Base-by-base conservation (phyloP, 106 monocot genomes). In the Alisma plantagoaquatica region DNA sequence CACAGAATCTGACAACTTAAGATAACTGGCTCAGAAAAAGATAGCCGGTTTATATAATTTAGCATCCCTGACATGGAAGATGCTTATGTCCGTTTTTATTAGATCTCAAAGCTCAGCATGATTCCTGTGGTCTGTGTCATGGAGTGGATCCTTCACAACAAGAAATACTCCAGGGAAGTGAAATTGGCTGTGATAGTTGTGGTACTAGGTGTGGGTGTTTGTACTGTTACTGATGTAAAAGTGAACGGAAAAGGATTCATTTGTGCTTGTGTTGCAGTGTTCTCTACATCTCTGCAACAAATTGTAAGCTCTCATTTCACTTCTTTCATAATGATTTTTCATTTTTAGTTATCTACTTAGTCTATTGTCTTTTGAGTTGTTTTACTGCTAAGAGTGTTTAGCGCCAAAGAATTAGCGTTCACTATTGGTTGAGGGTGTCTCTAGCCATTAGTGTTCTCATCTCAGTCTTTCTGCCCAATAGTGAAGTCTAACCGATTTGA, bases 71-170 rank as follows among this genome's bases (percentile, higher is more conserved):
- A 16, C 23, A 20, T 23, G 31, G 11, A 49, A 42, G 35, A n/a
- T n/a, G n/a, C n/a, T 14, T 38, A 38, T 38, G 35, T 14, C 14
- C 14, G 35, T 29, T 35, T 16, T 14, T 12, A 62, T 30, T 48
- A 93, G 84, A 88, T 94, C 23, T 83, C 94, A 20, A 94, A 94
- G 59, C 54, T 94, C 60, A 88, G 94, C 52, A 88, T 94, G 84
- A 88, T 84, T 64, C 94, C 87, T 1, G 88, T 81, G 44, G 87
- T 88, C 3, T 94, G 87, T 57, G 77, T 94, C 28, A 83, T 94
- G 87, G 94, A 94, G 60, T 80, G 83, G 83, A 72, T 88, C 41
- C 58, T 94, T 30, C 80, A 88, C 33, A 64, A 52, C 46, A 84
- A 84, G 31, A 74, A 69, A 17, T 94, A 81, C 59, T 78, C 94